Evolutionary conservation across 2,329 filamentous ascomycete species (phyloP).

Genomic region (Aspergillus thermomutatus): DNA sequence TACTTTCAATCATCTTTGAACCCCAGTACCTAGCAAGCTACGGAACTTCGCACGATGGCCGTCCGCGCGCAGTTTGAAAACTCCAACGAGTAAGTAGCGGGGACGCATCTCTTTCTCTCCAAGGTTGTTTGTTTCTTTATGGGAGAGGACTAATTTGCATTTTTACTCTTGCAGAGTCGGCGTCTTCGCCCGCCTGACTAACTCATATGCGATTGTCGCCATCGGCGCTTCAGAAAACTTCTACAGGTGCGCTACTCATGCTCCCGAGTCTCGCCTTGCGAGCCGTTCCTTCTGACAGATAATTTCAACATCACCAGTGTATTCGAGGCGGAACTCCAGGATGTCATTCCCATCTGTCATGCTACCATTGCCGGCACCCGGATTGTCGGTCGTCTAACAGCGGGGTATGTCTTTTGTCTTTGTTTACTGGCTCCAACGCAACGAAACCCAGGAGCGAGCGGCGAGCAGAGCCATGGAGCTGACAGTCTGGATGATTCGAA

Average conservation of each 20-base stretch:
- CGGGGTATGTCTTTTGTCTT: constrained; percentile 59
- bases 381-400: constrained; percentile 92
- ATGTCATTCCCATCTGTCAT: constrained; percentile 94
- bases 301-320: constrained; percentile 53
- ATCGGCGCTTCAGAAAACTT: constrained; percentile 98
- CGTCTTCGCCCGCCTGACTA: constrained; percentile 94
- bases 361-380: constrained; percentile 94
- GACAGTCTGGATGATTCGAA: constrained; percentile 2
- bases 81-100: constrained; percentile 45
- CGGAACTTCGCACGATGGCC: constrained; percentile 36
- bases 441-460: background rate
- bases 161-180: constrained; percentile 64
- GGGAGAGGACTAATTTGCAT: background rate
- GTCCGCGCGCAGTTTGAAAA: constrained; percentile 51
- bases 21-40: background rate
- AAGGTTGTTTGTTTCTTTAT: background rate
- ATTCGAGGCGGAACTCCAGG: constrained; percentile 96
- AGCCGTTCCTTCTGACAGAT: background rate
- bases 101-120: background rate
- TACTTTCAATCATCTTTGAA: background rate
- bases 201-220: constrained; percentile 92
- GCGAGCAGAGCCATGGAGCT: background rate
- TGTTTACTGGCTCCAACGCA: background rate
- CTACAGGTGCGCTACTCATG: constrained; percentile 63
- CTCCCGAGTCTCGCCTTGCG: background rate